Evolutionary conservation across 225 moss, liverwort and hornwort species (phyloP), one percentile per base, ranked within the genome.

Genomic region (Ulota crispa): DNA sequence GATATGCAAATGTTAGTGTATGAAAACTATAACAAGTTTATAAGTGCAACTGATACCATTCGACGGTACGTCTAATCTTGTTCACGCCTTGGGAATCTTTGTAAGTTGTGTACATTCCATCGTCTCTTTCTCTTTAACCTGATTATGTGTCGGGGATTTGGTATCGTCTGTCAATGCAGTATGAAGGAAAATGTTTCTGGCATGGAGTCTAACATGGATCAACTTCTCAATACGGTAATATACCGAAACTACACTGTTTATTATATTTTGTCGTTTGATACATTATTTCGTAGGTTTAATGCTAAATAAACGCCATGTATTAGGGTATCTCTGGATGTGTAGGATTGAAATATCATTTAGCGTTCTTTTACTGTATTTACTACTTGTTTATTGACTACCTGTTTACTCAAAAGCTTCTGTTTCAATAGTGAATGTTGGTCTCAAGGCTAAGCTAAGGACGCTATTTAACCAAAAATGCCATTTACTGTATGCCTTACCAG

Each of bases 1-100:
- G 99, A 99, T 70, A 99, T 99, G 99, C 99, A 99, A 87, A 99
- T 99, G 99, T 79, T 99, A 78, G 99, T 99, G 23, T 99, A 99
- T 77, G 96, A 99, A 85, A 99, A 99, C 64, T 99, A 99, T 69
- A 99, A 94, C 85, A 99, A 99, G 80, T 99, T 99, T 52, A 99
- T 99, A 55, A 99, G 99, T 82, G 99, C 99, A 53, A 99, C 99
- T 53, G 99, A 99, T 78, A 99, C 99, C 56, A 99, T 99, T 69
- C 92, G 96, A 84, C 91, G 96, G 96, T 96, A 80, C 73, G 83
- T 73, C 36, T 80, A 39, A 31, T 80, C 45, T 66, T 66, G 14
- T 43, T 42, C 57, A 69, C 50, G 24, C 27, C 9, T 4, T 52
- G 47, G 60, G 14, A 37, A 9, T 34, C 56, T 73, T 83, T 47